These are phyloP conservation scores for Barnettozyma wickerhamii DNA, from an alignment of 805 yeast species.

Conservation along the genomic window DNA sequence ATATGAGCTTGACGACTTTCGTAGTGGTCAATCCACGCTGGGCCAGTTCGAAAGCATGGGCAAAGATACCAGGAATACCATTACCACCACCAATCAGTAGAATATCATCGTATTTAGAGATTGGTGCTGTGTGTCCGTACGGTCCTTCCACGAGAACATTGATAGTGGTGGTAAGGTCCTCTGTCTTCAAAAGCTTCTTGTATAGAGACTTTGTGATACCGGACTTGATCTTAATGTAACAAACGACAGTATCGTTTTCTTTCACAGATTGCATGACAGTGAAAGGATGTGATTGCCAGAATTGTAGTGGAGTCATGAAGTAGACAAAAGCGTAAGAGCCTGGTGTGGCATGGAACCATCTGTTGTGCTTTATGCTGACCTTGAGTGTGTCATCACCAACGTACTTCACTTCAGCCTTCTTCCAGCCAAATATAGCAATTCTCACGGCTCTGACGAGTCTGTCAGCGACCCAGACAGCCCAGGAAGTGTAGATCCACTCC, in stretches of 20 bases:
- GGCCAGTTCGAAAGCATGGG: too few species aligned
- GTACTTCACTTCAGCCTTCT: slow-evolving; percentile 12
- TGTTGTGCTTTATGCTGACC: slow-evolving; percentile 37
- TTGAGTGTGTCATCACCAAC: slow-evolving; percentile 39
- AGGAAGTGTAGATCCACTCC: slow-evolving; percentile 41
- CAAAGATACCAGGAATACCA: too few species aligned
- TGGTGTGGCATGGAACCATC: slow-evolving; percentile 42
- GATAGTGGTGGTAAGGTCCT: slow-evolving; percentile 21
- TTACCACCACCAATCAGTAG: too few species aligned
- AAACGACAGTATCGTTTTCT: slow-evolving; percentile 30
- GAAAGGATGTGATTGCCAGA: slow-evolving; percentile 73
- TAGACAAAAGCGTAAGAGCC: slow-evolving; percentile 52
- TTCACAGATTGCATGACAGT: slow-evolving; percentile 41
- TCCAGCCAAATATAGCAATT: slow-evolving; percentile 16
- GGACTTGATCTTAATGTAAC: slow-evolving; percentile 42
- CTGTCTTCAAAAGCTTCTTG: slow-evolving; percentile 27
- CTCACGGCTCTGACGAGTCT: slow-evolving; percentile 41
- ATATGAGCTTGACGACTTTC: slow-evolving; percentile 36
- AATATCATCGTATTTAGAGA: too few species aligned
- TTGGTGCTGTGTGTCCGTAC: too few species aligned
- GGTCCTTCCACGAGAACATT: too few species aligned
- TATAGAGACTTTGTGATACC: slow-evolving; percentile 47
- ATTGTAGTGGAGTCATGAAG: slow-evolving; percentile 42
- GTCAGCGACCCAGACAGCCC: slow-evolving; percentile 28
- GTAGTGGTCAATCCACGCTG: too few species aligned